Evolutionary conservation across 768 basidiomycete species (phyloP), one percentile per base, ranked within the genome.

Genomic region (Multifurca ochricompacta): DNA sequence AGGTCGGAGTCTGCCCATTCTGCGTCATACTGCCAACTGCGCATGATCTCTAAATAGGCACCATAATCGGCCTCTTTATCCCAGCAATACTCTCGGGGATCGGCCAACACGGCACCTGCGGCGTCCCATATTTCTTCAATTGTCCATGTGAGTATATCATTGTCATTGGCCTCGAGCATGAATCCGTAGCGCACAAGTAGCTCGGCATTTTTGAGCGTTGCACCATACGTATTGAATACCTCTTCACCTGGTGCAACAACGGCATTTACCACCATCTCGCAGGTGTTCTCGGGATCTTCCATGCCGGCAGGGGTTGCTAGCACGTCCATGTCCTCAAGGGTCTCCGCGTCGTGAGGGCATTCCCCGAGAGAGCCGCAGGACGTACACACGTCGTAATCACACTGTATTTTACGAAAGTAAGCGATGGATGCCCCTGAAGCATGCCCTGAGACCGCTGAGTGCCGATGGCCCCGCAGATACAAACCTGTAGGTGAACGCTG

Each of bases 141-240:
- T 13, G 57, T 46, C 48, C 65, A 72, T 51, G 21, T 69, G 21
- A 85, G 62, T n/a, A 69, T 64, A 62, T 89, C 86, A 56, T 78
- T 73, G 44, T 83, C 84, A 65, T 89, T 89, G 21, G 74, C 80
- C 42, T 88, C 82, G n/a, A 90, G 73, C 25, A 73, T 65, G 64
- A 91, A 91, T 0, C 88, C 88, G 66, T 90, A 90, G 58, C 77
- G 80, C 14, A 71, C 73, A 47, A 89, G 70, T 13, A 91, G 74
- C 61, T 81, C 70, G 1, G 85, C 79, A 63, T 89, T 90, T 16
- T 73, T 71, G 34, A 89, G 70, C 3, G 70, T 68, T 62, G 78
- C 77, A n/a, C 83, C 82, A 63, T 91, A 91, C 0, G 85, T 85
- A 66, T 91, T 91, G 73, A 81, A 90, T 19, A 88, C 71, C 53